These are phyloP conservation scores for Annulohypoxylon nitens DNA, from an alignment of 495 filamentous ascomycete genomes.

Conservation along the genomic window DNA sequence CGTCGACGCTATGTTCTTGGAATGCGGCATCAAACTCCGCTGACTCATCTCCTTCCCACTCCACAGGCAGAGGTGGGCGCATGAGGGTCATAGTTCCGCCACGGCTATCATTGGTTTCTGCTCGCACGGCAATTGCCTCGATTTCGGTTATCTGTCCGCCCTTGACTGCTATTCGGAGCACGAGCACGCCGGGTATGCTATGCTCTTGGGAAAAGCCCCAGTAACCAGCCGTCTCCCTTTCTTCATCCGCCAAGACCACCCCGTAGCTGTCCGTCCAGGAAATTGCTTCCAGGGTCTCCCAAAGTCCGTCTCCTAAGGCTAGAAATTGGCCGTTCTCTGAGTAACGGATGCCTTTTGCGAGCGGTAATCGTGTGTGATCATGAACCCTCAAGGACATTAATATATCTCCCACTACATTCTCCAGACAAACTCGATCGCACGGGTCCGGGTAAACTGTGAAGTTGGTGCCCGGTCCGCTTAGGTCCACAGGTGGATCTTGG, in stretches of 20 bases:
- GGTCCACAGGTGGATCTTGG: conserved; percentile 22
- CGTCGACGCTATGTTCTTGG: conserved; percentile 4
- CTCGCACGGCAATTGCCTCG: conserved; percentile 46
- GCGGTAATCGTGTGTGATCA: conserved; percentile 42
- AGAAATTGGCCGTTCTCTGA: conserved; percentile 54
- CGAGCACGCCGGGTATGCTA: conserved; percentile 45
- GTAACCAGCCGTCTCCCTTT: conserved; percentile 44
- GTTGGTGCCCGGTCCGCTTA: conserved; percentile 37
- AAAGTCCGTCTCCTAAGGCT: conserved; percentile 49
- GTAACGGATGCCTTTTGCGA: conserved; percentile 46
- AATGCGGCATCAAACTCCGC: conserved; percentile 33
- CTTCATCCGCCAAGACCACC: conserved; percentile 43
- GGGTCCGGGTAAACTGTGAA: conserved; percentile 31
- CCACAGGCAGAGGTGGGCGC: conserved; percentile 46
- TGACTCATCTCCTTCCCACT: conserved; percentile 42
- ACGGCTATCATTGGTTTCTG: conserved; percentile 26
- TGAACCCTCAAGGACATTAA: conserved; percentile 45
- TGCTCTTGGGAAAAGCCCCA: conserved; percentile 47
- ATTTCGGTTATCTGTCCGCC: conserved; percentile 49
- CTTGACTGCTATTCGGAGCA: conserved; percentile 45
- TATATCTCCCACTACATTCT: conserved; percentile 44
- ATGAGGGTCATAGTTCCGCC: conserved; percentile 47
- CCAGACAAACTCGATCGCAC: conserved; percentile 46
- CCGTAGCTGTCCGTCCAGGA: conserved; percentile 47
- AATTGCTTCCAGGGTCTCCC: conserved; percentile 46